These are phyloP conservation scores for Penicillium paxilli DNA, from an alignment of 495 filamentous ascomycete genomes.

Conservation along the genomic window DNA sequence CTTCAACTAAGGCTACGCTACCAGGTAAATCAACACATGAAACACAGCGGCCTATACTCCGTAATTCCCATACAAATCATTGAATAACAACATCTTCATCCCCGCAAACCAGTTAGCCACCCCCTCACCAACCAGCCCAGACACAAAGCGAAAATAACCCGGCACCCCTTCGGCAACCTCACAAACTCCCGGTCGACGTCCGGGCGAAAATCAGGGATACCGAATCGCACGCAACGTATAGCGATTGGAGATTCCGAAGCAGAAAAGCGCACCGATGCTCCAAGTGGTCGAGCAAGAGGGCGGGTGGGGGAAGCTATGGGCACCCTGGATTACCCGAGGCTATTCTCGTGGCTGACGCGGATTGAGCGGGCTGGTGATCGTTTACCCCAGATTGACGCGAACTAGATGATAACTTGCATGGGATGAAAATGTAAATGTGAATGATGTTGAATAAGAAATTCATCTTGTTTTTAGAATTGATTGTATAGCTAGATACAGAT, in stretches of 20 bases:
- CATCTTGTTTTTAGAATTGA: too few species aligned
- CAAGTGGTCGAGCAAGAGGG: slow-evolving; percentile 22
- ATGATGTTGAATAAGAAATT: too few species aligned
- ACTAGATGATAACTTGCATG: too few species aligned
- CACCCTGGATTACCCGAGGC: slow-evolving; percentile 33
- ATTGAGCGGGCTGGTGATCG: background rate
- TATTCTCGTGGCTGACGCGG: slow-evolving; percentile 24
- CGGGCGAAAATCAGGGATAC: slow-evolving; percentile 16
- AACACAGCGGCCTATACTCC: too few species aligned
- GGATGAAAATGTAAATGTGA: too few species aligned
- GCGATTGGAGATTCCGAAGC: slow-evolving; percentile 6
- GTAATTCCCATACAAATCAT: background rate
- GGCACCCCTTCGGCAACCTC: slow-evolving; percentile 14
- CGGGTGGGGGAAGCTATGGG: slow-evolving; percentile 7
- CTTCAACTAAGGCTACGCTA: too few species aligned
- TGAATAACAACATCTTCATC: background rate
- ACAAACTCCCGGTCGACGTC: slow-evolving; percentile 17
- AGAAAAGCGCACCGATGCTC: background rate
- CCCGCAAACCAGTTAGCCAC: background rate
- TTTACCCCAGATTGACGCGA: background rate
- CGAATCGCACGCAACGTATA: slow-evolving; percentile 14
- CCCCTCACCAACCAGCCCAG: background rate
- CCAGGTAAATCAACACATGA: too few species aligned
- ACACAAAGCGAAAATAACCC: slow-evolving; percentile 27
- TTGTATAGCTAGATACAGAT: background rate